These are phyloP conservation scores for Mycena pura DNA, from an alignment of 768 basidiomycete genomes.

Conservation along the genomic window DNA sequence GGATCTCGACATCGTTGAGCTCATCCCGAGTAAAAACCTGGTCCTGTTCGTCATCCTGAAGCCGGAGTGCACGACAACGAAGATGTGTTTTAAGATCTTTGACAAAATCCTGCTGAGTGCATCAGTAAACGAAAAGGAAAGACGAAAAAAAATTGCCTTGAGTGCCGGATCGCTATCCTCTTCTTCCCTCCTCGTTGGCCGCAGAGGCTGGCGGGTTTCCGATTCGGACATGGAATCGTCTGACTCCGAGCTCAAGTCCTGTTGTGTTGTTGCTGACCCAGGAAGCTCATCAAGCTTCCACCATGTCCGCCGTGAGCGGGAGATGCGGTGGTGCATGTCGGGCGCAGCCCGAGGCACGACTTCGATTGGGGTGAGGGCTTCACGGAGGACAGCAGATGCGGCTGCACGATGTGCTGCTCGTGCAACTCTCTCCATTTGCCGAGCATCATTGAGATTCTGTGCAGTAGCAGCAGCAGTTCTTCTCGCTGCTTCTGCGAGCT, in stretches of 20 bases:
- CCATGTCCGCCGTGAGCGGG: background rate
- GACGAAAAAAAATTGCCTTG: background rate
- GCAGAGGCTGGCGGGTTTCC: no score
- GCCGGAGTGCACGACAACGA: background rate
- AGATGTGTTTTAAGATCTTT: background rate
- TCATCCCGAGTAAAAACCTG: background rate
- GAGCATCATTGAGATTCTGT: background rate
- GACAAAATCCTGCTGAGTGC: background rate
- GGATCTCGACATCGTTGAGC: slow-evolving; percentile 1
- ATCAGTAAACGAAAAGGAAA: background rate
- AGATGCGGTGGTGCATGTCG: background rate
- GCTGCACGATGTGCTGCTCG: no score
- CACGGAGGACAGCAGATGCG: no score
- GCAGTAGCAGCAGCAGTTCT: background rate
- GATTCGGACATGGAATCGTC: no score
- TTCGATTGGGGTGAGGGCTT: background rate
- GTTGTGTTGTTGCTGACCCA: no score
- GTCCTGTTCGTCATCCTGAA: background rate
- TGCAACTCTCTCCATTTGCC: no score
- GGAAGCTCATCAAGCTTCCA: background rate
- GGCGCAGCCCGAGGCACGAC: background rate
- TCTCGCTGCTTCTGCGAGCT: background rate
- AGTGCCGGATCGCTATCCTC: background rate
- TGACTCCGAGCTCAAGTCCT: no score
- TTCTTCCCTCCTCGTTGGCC: no score